Evolutionary conservation across 2,329 filamentous ascomycete genomes (phyloP).

Genomic region (Colletotrichum horii): DNA sequence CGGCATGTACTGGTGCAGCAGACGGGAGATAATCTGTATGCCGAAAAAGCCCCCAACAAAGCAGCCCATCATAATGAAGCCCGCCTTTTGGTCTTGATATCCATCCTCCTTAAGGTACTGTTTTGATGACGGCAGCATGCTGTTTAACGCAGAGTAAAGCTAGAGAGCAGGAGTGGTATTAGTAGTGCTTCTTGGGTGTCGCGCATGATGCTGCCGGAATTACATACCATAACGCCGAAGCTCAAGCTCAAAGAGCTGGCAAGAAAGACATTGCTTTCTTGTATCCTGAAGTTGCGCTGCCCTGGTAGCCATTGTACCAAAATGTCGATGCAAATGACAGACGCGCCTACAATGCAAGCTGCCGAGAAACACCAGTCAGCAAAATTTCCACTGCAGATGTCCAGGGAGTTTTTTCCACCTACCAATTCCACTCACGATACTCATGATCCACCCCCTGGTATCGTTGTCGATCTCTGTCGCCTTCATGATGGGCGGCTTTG

Average conservation of each 20-base stretch:
- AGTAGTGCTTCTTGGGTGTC: not conserved
- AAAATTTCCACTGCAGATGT: not conserved
- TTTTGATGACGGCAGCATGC: slow-evolving; percentile 89
- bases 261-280: slow-evolving; percentile 87
- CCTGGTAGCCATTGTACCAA: slow-evolving; percentile 75
- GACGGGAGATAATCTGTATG: slow-evolving; percentile 74
- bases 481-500: slow-evolving; percentile 40
- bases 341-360: slow-evolving; percentile 76
- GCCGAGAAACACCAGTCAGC: slow-evolving; percentile 20
- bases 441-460: slow-evolving; percentile 92
- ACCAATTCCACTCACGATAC: slow-evolving; percentile 78
- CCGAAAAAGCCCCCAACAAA: slow-evolving; percentile 77
- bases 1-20: slow-evolving; percentile 76
- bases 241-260: slow-evolving; percentile 89
- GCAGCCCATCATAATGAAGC: slow-evolving; percentile 70
- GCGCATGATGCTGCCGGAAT: not conserved
- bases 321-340: slow-evolving; percentile 86
- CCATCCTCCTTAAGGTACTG: slow-evolving; percentile 75
- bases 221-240: slow-evolving; percentile 90
- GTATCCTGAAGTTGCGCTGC: slow-evolving; percentile 80
- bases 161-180: slow-evolving; percentile 38
- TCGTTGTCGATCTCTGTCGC: slow-evolving; percentile 70
- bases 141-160: slow-evolving; percentile 92
- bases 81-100: slow-evolving; percentile 69
- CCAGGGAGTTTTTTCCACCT: slow-evolving; percentile 31